Evolutionary conservation across 306 rosid genomes (phyloP).

Genomic region (Rubus parviflorus): DNA sequence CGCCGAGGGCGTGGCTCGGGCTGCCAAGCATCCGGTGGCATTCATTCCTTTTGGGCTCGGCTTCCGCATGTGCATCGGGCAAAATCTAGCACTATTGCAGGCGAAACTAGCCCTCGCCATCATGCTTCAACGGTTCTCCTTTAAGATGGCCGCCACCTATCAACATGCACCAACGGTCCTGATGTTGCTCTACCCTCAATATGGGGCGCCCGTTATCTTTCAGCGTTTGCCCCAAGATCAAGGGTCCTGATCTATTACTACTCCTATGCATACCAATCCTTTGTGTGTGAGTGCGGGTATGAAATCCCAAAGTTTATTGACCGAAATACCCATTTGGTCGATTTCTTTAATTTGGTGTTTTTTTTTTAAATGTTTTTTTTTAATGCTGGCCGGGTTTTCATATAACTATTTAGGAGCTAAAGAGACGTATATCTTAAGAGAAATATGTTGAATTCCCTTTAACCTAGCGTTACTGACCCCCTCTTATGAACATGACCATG

Average conservation of each 20-base stretch:
- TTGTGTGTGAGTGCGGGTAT: conserved; percentile 22
- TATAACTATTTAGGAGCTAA: conserved; percentile 13
- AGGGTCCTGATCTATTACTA: conserved; percentile 17
- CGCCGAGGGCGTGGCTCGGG: conserved; percentile 63
- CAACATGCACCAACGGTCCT: conserved; percentile 94
- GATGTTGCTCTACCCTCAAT: conserved; percentile 90
- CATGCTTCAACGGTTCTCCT: conserved; percentile 81
- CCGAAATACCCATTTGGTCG: conserved; percentile 35
- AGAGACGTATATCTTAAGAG: conserved; percentile 6
- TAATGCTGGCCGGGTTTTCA: conserved; percentile 17
- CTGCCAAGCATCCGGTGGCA: conserved; percentile 67
- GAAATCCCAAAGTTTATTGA: conserved; percentile 22
- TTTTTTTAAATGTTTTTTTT: not conserved
- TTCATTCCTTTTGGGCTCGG: conserved; percentile 89
- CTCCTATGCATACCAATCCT: conserved; percentile 5
- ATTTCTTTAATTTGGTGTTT: not conserved
- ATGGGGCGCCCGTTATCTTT: conserved; percentile 87
- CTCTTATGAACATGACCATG: conserved; percentile 15
- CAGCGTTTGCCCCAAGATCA: conserved; percentile 30
- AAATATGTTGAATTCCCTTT: conserved; percentile 12
- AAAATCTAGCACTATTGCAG: conserved; percentile 79
- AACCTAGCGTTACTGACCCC: conserved; percentile 5
- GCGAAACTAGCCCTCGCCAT: conserved; percentile 70
- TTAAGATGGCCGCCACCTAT: conserved; percentile 79
- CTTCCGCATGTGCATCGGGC: conserved; percentile 83